Conservation (phyloP, 1,139 yeast genomes). For the Candida tetrigidarum region DNA sequence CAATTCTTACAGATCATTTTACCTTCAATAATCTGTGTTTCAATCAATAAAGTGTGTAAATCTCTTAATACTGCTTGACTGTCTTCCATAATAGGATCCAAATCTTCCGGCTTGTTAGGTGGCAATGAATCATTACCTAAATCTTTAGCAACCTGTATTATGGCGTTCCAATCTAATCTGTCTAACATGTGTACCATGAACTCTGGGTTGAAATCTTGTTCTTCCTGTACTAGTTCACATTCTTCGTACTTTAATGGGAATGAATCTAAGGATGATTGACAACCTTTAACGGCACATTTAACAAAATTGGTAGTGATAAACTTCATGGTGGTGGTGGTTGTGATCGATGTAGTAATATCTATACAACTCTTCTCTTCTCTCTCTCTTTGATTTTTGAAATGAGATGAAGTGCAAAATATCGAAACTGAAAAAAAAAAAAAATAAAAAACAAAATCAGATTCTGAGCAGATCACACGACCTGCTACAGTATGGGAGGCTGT, state of each 20-base stretch:
- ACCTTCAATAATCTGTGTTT: slow-evolving; percentile 87
- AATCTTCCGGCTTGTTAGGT: slow-evolving; percentile 62
- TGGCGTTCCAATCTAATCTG: slow-evolving; percentile 87
- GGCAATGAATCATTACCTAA: slow-evolving; percentile 74
- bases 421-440: slow-evolving; percentile 3
- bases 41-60: slow-evolving; percentile 76
- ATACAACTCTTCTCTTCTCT: too few species aligned
- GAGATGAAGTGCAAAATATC: slow-evolving; percentile 2
- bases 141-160: slow-evolving; percentile 74
- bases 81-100: slow-evolving; percentile 59
- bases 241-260: slow-evolving; percentile 81
- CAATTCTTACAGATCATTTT: slow-evolving; percentile 88
- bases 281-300: slow-evolving; percentile 85
- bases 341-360: neutral
- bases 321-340: slow-evolving; percentile 57
- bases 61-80: slow-evolving; percentile 67
- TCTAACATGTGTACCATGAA: slow-evolving; percentile 79
- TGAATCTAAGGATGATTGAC: slow-evolving; percentile 73
- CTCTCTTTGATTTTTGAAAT: too few species aligned
- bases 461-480: neutral
- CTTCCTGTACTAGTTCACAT: slow-evolving; percentile 74
- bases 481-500: neutral
- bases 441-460: neutral
- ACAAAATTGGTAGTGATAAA: slow-evolving; percentile 94
- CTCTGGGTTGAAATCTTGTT: slow-evolving; percentile 82